These are phyloP conservation scores for Alternaria novae-zelandiae DNA, from an alignment of 2,329 filamentous ascomycete species.

Conservation along the genomic window DNA sequence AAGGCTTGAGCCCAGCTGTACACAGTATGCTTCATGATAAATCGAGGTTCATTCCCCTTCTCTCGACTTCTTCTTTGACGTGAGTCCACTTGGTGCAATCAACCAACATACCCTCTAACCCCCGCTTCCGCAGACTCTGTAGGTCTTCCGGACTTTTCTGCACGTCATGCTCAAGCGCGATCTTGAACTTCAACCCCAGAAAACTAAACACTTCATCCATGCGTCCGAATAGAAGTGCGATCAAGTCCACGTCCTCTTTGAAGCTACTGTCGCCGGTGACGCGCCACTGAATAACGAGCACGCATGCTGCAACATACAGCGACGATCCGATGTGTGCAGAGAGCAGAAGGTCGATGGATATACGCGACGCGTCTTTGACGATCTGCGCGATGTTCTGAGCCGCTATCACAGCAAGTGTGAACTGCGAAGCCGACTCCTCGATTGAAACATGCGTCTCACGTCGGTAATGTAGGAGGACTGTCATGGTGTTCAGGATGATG, in stretches of 20 bases:
- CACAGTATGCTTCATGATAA: conserved; percentile 1
- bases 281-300: conserved; percentile 39
- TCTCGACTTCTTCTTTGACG: conserved; percentile 17
- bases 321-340: conserved; percentile 30
- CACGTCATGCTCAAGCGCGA: conserved; percentile 31
- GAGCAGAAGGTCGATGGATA: conserved; percentile 34
- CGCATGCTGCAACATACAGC: conserved; percentile 31
- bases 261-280: conserved; percentile 26
- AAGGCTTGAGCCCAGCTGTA: too few relatives aligned
- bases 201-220: conserved; percentile 34
- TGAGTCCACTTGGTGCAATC: conserved; percentile 37
- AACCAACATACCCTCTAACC: conserved; percentile 33
- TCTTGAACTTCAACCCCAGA: conserved; percentile 37
- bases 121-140: conserved; percentile 20
- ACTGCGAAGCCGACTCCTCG: conserved; percentile 6
- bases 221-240: conserved; percentile 36
- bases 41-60: conserved; percentile 17
- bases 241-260: conserved; percentile 33
- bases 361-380: conserved; percentile 35
- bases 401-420: conserved; percentile 27
- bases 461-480: conserved; percentile 35
- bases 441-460: neutral
- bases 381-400: conserved; percentile 34
- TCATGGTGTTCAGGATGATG: conserved; percentile 27
- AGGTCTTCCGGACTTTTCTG: conserved; percentile 19